These are phyloP conservation scores for Camellia lanceoleosa DNA, from an alignment of 148 eudicot genomes.

Conservation along the genomic window DNA sequence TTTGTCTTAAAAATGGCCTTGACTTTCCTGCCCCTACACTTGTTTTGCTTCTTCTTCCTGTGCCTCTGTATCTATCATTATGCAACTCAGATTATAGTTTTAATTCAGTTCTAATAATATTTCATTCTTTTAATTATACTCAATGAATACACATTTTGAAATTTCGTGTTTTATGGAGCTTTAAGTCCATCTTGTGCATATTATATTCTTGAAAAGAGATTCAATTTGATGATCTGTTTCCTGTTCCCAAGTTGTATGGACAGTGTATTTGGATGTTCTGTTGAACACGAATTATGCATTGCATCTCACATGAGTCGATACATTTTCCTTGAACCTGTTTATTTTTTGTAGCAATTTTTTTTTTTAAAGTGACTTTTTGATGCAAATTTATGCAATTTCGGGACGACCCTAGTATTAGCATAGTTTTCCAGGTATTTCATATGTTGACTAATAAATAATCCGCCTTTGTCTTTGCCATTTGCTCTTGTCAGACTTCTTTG, in stretches of 20 bases:
- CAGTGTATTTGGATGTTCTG: not conserved
- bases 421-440: not conserved
- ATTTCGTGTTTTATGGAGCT: not conserved
- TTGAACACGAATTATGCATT: not conserved
- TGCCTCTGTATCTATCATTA: not conserved
- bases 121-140: too few relatives aligned
- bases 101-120: too few relatives aligned
- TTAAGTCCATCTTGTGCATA: not conserved
- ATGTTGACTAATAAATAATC: not conserved
- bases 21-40: not conserved
- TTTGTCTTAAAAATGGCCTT: not conserved
- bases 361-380: not conserved
- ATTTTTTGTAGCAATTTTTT: too few relatives aligned
- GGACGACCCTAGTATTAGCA: not conserved
- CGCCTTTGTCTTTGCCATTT: not conserved
- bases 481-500: constrained; percentile 7
- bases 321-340: not conserved
- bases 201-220: not conserved
- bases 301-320: not conserved
- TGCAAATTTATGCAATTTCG: not conserved
- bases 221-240: not conserved
- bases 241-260: not conserved
- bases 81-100: too few relatives aligned
- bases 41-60: not conserved
- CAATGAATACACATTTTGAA: not conserved